A percentile compares a stretch with the other conserved stretches of the same genome.
These are phyloP conservation scores for Erigeron philadelphicus DNA, from an alignment of 140 eudicot species.

Conservation along the genomic window DNA sequence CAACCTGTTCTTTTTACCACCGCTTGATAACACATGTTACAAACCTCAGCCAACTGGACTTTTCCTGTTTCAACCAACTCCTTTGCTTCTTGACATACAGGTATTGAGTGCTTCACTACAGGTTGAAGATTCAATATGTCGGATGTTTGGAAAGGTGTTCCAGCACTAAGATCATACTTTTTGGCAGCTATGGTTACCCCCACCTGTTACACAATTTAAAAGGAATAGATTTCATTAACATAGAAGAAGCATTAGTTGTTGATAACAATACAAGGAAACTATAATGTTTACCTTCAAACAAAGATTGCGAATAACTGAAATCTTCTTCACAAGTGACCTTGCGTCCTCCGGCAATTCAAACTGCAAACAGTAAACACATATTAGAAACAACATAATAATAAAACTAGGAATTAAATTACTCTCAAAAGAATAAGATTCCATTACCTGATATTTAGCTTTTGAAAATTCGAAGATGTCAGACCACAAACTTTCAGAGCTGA, in stretches of 20 bases:
- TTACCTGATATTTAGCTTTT: slow-evolving; percentile 84
- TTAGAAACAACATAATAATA: neutral
- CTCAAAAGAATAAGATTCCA: neutral
- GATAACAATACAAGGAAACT: neutral
- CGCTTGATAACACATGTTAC: neutral
- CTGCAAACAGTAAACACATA: slow-evolving; percentile 36
- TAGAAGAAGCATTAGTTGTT: neutral
- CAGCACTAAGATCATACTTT: slow-evolving; percentile 69
- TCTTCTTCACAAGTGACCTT: slow-evolving; percentile 59
- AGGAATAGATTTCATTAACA: neutral
- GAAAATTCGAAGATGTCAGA: slow-evolving; percentile 71
- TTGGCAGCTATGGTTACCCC: slow-evolving; percentile 81
- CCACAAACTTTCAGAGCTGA: slow-evolving; percentile 78
- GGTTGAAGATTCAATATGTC: slow-evolving; percentile 83
- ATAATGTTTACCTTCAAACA: slow-evolving; percentile 64
- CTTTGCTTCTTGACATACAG: slow-evolving; percentile 87
- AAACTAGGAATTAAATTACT: neutral
- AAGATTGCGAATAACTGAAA: slow-evolving; percentile 88
- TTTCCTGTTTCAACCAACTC: slow-evolving; percentile 93
- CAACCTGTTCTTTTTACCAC: neutral
- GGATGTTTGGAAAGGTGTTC: slow-evolving; percentile 61
- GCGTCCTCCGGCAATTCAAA: slow-evolving; percentile 90
- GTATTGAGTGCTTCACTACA: slow-evolving; percentile 86
- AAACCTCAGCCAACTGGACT: slow-evolving; percentile 87
- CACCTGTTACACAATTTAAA: slow-evolving; percentile 42